Evolutionary conservation across 805 yeast species (phyloP).

Genomic region (Lipomyces sp.): DNA sequence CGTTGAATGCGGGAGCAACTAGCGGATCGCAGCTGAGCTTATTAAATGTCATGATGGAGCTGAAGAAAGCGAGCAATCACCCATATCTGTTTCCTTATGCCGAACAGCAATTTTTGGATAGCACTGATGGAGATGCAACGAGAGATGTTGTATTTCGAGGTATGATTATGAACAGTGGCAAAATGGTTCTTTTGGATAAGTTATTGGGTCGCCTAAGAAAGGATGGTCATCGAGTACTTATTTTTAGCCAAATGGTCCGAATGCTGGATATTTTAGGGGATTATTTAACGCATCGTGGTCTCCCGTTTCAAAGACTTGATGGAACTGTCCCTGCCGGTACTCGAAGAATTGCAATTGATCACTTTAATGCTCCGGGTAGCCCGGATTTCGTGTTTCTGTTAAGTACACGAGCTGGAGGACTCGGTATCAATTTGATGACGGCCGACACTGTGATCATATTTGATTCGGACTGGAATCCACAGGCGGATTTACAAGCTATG

Average conservation of each 20-base stretch:
- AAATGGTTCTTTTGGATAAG: slow-evolving; percentile 94
- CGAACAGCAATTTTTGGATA: slow-evolving; percentile 67
- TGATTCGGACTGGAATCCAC: slow-evolving; percentile 99
- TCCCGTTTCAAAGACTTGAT: slow-evolving; percentile 86
- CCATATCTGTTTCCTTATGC: slow-evolving; percentile 94
- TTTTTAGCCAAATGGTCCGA: slow-evolving; percentile 96
- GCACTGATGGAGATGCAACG: slow-evolving; percentile 50
- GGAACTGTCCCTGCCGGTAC: slow-evolving; percentile 96
- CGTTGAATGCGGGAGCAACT: slow-evolving; percentile 78
- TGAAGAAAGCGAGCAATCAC: slow-evolving; percentile 95
- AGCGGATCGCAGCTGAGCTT: slow-evolving; percentile 78
- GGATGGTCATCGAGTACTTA: slow-evolving; percentile 94
- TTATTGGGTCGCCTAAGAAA: slow-evolving; percentile 74
- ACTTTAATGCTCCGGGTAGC: slow-evolving; percentile 89
- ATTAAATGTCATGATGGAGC: slow-evolving; percentile 88
- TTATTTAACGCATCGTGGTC: slow-evolving; percentile 80
- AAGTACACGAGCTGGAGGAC: slow-evolving; percentile 97
- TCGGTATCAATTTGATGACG: slow-evolving; percentile 97
- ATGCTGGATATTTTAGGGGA: slow-evolving; percentile 94
- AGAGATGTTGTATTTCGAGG: slow-evolving; percentile 85
- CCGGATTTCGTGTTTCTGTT: slow-evolving; percentile 86
- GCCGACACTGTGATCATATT: slow-evolving; percentile 98
- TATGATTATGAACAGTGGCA: slow-evolving; percentile 94
- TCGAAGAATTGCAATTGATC: slow-evolving; percentile 92
- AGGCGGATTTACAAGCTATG: slow-evolving; percentile 99